phyloP scores from a whole-genome alignment of 2,329 filamentous ascomycete genomes.

The Penicillium rolfsii region DNA sequence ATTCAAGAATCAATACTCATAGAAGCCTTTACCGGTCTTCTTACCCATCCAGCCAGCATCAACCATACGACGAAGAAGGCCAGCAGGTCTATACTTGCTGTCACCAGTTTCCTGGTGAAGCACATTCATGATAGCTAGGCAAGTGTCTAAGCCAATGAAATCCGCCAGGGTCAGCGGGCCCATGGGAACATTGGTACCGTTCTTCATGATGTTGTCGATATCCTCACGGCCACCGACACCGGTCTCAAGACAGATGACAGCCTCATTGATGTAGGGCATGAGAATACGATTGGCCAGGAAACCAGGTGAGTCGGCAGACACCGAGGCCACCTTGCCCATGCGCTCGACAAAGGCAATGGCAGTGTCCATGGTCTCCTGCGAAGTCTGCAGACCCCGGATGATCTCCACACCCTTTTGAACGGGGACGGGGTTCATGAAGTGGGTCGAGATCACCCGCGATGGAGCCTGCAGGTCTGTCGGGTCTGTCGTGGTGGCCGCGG shows the following conservation, averaged over 20 bases:
- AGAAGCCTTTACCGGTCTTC: slow-evolving; percentile 96
- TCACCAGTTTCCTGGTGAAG: slow-evolving; percentile 89
- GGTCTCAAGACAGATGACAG: slow-evolving; percentile 92
- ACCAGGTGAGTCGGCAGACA: slow-evolving; percentile 86
- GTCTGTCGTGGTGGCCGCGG: slow-evolving; percentile 78
- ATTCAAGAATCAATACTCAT: slow-evolving; percentile 67
- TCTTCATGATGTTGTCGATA: slow-evolving; percentile 99
- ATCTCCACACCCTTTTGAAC: slow-evolving; percentile 98
- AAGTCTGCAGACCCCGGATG: slow-evolving; percentile 91
- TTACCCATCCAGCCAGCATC: slow-evolving; percentile 97
- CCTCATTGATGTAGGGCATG: slow-evolving; percentile 99
- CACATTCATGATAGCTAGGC: slow-evolving; percentile 95
- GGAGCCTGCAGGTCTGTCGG: slow-evolving; percentile 78
- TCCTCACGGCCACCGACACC: slow-evolving; percentile 85
- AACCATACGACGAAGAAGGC: slow-evolving; percentile 91
- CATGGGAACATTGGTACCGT: slow-evolving; percentile 98
- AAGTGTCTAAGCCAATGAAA: slow-evolving; percentile 97
- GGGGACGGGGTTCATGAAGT: slow-evolving; percentile 99
- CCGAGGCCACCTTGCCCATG: slow-evolving; percentile 91
- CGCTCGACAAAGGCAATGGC: slow-evolving; percentile 83
- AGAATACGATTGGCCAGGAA: slow-evolving; percentile 96
- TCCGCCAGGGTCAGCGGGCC: slow-evolving; percentile 90
- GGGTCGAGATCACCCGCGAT: slow-evolving; percentile 88
- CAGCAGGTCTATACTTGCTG: slow-evolving; percentile 90
- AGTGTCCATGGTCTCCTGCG: slow-evolving; percentile 75